Evolutionary conservation across 805 yeast genomes (phyloP).

Genomic region (Nakazawaea anatomiae): DNA sequence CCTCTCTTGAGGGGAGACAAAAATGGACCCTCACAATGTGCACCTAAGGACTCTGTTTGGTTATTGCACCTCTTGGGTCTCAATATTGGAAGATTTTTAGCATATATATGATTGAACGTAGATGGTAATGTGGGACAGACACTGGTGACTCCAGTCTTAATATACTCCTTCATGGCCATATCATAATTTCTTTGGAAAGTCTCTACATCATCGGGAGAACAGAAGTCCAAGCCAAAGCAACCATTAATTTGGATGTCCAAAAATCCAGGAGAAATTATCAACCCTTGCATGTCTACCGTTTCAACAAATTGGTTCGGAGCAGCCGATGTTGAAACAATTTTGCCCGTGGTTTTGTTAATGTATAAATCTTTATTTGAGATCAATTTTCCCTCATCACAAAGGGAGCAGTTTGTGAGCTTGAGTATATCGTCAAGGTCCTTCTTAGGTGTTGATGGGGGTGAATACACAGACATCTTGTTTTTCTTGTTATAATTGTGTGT

Average conservation of each 20-base stretch:
- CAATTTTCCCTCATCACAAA: conserved; percentile 35
- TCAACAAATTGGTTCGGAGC: conserved; percentile 12
- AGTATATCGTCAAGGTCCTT: conserved; percentile 6
- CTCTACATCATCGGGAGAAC: conserved; percentile 27
- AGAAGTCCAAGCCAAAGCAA: conserved; percentile 49
- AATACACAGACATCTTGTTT: not conserved
- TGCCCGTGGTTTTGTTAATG: conserved; percentile 35
- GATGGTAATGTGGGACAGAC: conserved; percentile 54
- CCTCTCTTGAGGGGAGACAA: conserved; percentile 43
- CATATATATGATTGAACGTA: conserved; percentile 42
- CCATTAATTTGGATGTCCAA: conserved; percentile 56
- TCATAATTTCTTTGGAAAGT: conserved; percentile 31
- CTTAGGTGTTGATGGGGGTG: conserved; percentile 9
- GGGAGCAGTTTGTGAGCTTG: conserved; percentile 35
- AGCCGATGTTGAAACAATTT: conserved; percentile 28
- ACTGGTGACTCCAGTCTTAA: conserved; percentile 48
- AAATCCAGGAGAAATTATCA: conserved; percentile 47
- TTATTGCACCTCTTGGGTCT: conserved; percentile 24
- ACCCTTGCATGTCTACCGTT: conserved; percentile 40
- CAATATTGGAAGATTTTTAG: conserved; percentile 38
- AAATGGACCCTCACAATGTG: conserved; percentile 59
- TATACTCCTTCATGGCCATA: conserved; percentile 38
- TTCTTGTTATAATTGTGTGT: not conserved
- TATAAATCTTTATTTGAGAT: conserved; percentile 32
- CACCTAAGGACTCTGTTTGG: conserved; percentile 44